Conservation (phyloP, 1,284 basidiomycete species). For the Hemileia vastatrix region DNA sequence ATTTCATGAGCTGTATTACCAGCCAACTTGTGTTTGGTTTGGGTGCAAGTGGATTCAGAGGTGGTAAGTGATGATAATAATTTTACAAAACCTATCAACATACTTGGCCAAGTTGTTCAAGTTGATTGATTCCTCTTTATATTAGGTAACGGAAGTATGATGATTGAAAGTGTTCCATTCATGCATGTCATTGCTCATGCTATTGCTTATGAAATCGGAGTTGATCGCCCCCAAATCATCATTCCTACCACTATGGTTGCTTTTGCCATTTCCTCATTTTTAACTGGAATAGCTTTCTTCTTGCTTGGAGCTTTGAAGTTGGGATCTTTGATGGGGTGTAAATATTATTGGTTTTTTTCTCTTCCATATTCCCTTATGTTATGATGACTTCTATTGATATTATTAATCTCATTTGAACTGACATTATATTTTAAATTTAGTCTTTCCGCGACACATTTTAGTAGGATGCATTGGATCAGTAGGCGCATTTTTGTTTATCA, state of each 20-base stretch:
- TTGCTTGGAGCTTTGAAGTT: conserved; percentile 71
- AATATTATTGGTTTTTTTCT: not conserved
- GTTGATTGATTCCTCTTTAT: conserved; percentile 45
- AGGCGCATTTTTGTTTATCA: conserved; percentile 80
- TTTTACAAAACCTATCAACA: not conserved
- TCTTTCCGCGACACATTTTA: conserved; percentile 92
- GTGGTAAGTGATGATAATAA: conserved; percentile 29
- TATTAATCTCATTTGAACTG: not conserved
- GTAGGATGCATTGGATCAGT: conserved; percentile 95
- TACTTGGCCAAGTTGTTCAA: not conserved
- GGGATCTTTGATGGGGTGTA: conserved; percentile 70
- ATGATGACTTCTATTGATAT: not conserved
- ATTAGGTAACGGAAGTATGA: conserved; percentile 94
- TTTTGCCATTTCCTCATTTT: conserved; percentile 76
- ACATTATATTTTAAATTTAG: not conserved
- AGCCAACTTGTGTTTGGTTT: conserved; percentile 75
- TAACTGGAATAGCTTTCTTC: conserved; percentile 84
- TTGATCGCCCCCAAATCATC: conserved; percentile 59
- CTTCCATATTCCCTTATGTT: not conserved
- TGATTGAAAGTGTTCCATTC: conserved; percentile 97
- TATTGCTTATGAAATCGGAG: conserved; percentile 65
- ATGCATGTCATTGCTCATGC: conserved; percentile 79
- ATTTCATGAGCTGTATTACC: conserved; percentile 52
- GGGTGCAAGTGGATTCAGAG: conserved; percentile 73
- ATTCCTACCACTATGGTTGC: conserved; percentile 84